phyloP scores from a whole-genome alignment of 2,329 filamentous ascomycete genomes.

The Penicillium sp. region DNA sequence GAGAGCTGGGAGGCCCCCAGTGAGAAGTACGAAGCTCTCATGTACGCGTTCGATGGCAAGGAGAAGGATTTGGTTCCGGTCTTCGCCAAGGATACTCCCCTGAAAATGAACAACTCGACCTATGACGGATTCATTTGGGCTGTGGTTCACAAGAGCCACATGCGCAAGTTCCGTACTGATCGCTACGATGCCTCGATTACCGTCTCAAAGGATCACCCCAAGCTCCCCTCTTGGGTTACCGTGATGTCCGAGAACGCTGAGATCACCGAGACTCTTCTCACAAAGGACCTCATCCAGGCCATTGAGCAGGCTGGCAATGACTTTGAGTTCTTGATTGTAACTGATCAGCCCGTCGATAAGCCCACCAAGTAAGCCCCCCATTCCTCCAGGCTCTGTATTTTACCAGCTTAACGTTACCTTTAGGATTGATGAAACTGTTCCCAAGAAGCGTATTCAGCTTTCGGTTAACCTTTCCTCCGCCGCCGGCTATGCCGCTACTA shows the following conservation, averaged over 20 bases:
- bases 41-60: constrained; percentile 90
- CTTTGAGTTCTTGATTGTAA: constrained; percentile 84
- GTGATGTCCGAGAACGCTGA: constrained; percentile 98
- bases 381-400: neutral
- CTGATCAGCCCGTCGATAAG: constrained; percentile 85
- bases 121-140: constrained; percentile 95
- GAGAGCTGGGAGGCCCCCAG: constrained; percentile 69
- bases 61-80: constrained; percentile 75
- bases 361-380: constrained; percentile 69
- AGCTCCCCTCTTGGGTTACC: constrained; percentile 85
- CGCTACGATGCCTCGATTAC: constrained; percentile 94
- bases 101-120: constrained; percentile 54
- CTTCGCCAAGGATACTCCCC: constrained; percentile 59
- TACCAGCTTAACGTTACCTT: neutral
- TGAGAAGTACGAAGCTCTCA: constrained; percentile 73
- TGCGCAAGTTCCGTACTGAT: constrained; percentile 86
- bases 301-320: constrained; percentile 74
- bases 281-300: constrained; percentile 79
- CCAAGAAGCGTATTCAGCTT: constrained; percentile 84
- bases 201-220: constrained; percentile 85
- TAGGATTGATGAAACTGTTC: constrained; percentile 77
- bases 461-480: constrained; percentile 63
- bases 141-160: constrained; percentile 89
- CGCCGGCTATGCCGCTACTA: constrained; percentile 62
- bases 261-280: constrained; percentile 83